Evolutionary conservation across 306 rosid genomes (phyloP).

Genomic region (Corylus avellana): DNA sequence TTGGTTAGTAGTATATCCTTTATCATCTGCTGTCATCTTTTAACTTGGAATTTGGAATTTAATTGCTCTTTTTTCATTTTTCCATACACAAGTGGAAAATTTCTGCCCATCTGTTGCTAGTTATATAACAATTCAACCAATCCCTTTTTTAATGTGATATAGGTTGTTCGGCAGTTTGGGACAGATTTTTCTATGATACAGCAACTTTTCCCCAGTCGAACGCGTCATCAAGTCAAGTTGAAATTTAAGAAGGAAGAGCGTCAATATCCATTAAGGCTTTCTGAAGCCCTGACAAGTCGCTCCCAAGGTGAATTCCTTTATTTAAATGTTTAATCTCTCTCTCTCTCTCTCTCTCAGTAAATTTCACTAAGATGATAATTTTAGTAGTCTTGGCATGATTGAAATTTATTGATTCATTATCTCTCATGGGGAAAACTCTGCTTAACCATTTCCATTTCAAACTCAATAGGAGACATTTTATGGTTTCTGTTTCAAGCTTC

Average conservation of each 20-base stretch:
- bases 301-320: conserved; percentile 48
- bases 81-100: conserved; percentile 8
- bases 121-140: conserved; percentile 7
- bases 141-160: conserved; percentile 12
- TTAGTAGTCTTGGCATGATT: not conserved
- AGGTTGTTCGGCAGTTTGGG: conserved; percentile 78
- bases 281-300: conserved; percentile 58
- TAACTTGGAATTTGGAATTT: not conserved
- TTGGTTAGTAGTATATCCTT: not conserved
- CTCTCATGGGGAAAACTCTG: not conserved
- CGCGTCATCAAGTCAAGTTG: conserved; percentile 68
- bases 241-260: conserved; percentile 82
- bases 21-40: not conserved
- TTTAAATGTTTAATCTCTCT: conserved; percentile 20
- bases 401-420: not conserved
- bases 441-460: not conserved
- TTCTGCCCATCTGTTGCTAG: not conserved
- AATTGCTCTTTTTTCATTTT: not conserved
- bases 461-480: not conserved
- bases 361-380: not conserved
- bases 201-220: conserved; percentile 64
- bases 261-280: conserved; percentile 53
- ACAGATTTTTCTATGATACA: conserved; percentile 77
- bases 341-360: not conserved
- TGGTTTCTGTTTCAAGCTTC: conserved; percentile 3